phyloP scores from a whole-genome alignment of 805 yeast genomes.

The Yarrowia phangngaensis region DNA sequence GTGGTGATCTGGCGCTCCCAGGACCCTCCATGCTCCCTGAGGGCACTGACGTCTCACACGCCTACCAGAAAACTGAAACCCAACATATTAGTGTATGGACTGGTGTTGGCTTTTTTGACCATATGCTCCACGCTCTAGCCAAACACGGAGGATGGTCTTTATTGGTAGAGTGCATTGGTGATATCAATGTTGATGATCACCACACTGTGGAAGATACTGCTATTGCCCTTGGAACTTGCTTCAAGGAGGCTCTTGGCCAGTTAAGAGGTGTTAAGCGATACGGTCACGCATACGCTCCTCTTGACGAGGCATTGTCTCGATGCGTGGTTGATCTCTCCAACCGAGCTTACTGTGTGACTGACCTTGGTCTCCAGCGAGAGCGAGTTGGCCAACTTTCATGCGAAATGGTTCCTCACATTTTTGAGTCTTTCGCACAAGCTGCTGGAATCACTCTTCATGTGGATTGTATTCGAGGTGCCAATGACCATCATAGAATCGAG shows the following conservation, averaged over 20 bases:
- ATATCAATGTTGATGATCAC: slow-evolving; percentile 93
- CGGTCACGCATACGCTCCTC: slow-evolving; percentile 90
- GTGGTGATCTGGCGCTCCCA: slow-evolving; percentile 68
- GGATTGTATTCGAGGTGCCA: slow-evolving; percentile 87
- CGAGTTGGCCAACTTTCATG: slow-evolving; percentile 86
- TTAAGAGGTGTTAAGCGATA: slow-evolving; percentile 89
- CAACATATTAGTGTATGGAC: slow-evolving; percentile 80
- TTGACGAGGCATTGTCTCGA: slow-evolving; percentile 91
- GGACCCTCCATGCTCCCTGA: slow-evolving; percentile 50
- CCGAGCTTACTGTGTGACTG: slow-evolving; percentile 87
- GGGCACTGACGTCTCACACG: slow-evolving; percentile 46
- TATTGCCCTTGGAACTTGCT: slow-evolving; percentile 84
- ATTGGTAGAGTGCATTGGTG: slow-evolving; percentile 86
- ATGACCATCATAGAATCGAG: slow-evolving; percentile 96
- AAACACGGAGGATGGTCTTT: slow-evolving; percentile 97
- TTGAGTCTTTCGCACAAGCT: slow-evolving; percentile 89
- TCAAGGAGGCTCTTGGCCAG: slow-evolving; percentile 83
- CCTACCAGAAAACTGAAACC: slow-evolving; percentile 62
- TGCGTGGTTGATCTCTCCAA: slow-evolving; percentile 95
- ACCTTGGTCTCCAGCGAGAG: slow-evolving; percentile 85
- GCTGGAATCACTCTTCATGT: slow-evolving; percentile 91
- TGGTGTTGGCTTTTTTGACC: slow-evolving; percentile 94
- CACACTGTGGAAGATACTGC: slow-evolving; percentile 96
- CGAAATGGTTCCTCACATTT: slow-evolving; percentile 97
- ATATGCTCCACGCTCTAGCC: slow-evolving; percentile 95